phyloP scores from a whole-genome alignment of 768 basidiomycete species.

The Kockovaella imperatae region DNA sequence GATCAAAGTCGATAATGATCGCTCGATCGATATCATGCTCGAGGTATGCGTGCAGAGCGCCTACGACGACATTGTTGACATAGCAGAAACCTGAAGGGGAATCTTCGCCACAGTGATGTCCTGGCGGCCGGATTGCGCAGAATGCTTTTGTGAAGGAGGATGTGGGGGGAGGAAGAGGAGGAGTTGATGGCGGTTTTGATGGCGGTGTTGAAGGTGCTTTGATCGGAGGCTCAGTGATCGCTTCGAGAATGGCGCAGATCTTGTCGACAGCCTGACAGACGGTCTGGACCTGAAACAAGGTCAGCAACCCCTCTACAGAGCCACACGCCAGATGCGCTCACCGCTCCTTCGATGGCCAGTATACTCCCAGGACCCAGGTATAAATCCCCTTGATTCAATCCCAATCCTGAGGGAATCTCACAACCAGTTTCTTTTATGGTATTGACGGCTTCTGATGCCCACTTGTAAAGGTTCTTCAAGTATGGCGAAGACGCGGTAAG shows the following conservation, averaged over 20 bases:
- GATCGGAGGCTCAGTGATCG: neutral
- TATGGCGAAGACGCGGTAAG: constrained; percentile 18
- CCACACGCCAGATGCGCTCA: constrained; percentile 26
- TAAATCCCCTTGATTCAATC: constrained; percentile 39
- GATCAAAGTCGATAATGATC: constrained; percentile 83
- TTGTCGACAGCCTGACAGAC: constrained; percentile 81
- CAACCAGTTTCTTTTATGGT: constrained; percentile 37
- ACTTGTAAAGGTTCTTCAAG: constrained; percentile 29
- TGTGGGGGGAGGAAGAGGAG: neutral
- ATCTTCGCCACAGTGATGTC: constrained; percentile 89
- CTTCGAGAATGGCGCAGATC: constrained; percentile 43
- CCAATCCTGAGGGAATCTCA: constrained; percentile 37
- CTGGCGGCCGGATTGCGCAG: constrained; percentile 79
- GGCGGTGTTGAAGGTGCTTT: neutral
- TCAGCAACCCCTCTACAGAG: neutral
- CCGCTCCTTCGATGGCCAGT: constrained; percentile 42
- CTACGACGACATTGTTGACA: constrained; percentile 85
- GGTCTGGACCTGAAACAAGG: constrained; percentile 28
- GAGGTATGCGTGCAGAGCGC: constrained; percentile 81
- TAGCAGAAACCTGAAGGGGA: constrained; percentile 90
- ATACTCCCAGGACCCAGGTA: constrained; percentile 43
- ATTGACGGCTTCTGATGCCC: constrained; percentile 39
- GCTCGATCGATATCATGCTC: constrained; percentile 67
- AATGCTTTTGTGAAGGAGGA: constrained; percentile 52
- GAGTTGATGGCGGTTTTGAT: neutral